Base-by-base conservation (phyloP, 192 early-diverging fungal genomes). In the Coemansia sp. region DNA sequence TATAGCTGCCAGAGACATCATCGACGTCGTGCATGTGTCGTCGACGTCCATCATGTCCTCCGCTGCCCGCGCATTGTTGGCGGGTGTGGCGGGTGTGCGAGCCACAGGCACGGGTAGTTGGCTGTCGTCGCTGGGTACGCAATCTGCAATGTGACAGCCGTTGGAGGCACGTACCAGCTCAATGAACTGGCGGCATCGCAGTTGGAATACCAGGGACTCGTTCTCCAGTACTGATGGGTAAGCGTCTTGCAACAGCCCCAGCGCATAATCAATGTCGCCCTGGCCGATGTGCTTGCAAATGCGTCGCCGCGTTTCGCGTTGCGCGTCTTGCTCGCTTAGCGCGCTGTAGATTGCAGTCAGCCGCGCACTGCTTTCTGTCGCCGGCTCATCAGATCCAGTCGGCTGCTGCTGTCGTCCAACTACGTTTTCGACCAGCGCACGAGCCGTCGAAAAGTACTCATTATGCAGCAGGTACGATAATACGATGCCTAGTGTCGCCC, bases 101-200 rank as follows among this genome's bases (percentile, higher is more conserved):
- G 69, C 66, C 2, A 25, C 17, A 17, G 81, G 70, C 48, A 59
- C 23, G 14, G 68, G 37, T 19, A 76, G 62, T 53, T 68, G 53
- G 61, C 58, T 50, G 72, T 71, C 74, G 62, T 78, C 77, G 48
- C 55, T 72, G 51, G 74, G 74, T 29, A 80, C 67, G 62, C 72
- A 64, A 51, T 69, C 68, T 1, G 68, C 74, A 55, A 79, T 80
- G 46, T 67, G 72, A 9, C 64, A 44, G 17, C 77, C 75, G 44
- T 61, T 80, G 25, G 77, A 75, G 21, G 64, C 66, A 0, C 79
- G 70, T 21, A 97, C 88, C 82, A 95, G 86, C 85, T 98, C 94
- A 19, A 97, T 86, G 75, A 96, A 97, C 70, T 93, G 87, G 45
- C 87, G 90, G 71, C 95, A 95, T 23, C 88, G 82, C 36, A 98